These are phyloP conservation scores for Sporothrix humicola DNA, from an alignment of 2,329 filamentous ascomycete species.

Conservation along the genomic window DNA sequence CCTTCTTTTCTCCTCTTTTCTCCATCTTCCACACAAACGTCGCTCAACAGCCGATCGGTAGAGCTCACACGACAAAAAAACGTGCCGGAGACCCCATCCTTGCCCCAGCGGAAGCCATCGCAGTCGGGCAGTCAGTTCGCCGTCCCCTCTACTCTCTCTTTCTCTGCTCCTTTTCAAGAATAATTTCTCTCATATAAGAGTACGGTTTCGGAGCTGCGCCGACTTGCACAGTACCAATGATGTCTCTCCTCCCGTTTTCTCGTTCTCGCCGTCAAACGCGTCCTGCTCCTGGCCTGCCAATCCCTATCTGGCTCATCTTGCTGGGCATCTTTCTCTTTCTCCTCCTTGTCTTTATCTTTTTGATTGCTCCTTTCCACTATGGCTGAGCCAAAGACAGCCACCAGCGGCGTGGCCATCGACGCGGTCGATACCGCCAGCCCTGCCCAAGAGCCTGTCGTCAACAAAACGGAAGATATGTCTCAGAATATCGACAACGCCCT, in stretches of 20 bases:
- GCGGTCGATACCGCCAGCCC: not conserved
- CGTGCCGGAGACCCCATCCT: too few species aligned
- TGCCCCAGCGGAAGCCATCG: not conserved
- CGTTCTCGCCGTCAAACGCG: not conserved
- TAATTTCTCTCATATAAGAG: too few species aligned
- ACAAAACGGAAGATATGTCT: conserved; percentile 7
- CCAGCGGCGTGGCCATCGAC: not conserved
- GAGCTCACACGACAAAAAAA: not conserved
- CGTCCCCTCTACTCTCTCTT: not conserved
- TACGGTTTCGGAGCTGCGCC: too few species aligned
- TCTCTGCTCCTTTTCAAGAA: too few species aligned
- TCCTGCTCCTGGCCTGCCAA: not conserved
- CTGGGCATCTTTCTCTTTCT: not conserved
- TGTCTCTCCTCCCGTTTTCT: not conserved
- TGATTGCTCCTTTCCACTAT: not conserved
- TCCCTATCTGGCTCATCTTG: not conserved
- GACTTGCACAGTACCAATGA: too few species aligned
- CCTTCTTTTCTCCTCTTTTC: not conserved
- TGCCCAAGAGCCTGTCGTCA: not conserved
- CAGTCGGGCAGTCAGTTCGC: not conserved
- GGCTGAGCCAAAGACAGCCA: not conserved
- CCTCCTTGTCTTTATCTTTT: not conserved
- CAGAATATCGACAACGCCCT: conserved; percentile 25
- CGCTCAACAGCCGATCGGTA: conserved; percentile 4
- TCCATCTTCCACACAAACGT: not conserved